Evolutionary conservation across 192 early-diverging fungal species (phyloP), one percentile per base, ranked within the genome.

Genomic region (Physocladia obscura): DNA sequence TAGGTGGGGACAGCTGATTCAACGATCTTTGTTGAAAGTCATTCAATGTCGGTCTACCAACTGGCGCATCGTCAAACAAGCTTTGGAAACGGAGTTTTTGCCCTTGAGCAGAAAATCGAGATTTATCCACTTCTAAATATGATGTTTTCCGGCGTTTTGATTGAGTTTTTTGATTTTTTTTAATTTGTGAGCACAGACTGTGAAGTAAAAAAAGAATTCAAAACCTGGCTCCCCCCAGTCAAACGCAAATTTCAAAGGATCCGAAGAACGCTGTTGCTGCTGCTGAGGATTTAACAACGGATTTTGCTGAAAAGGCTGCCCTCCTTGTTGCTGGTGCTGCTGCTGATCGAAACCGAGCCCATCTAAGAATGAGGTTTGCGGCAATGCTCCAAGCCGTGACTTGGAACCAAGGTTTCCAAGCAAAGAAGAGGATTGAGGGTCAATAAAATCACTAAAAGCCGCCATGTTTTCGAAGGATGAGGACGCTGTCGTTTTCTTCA

Each of bases 1-100:
- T 68, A 26, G 54, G 65, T 19, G 65, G 65, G 26, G 65, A 57
- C 15, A 57, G 50, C n/a, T 68, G 65, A 44, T 62, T 62, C 38
- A 62, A 5, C 29, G 40, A 40, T 3, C 54, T 3, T 68, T 68
- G 65, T n/a, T n/a, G n/a, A n/a, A n/a, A n/a, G n/a, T n/a, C n/a
- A n/a, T n/a, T n/a, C n/a, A 57, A 57, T 36, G 40, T 36, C 50
- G 59, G 59, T 6, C 11, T 8, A 44, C n/a, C n/a, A 13, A 13
- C n/a, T 44, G 40, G 8, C n/a, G 40, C 15, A 15, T 15, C 52
- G 15, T 55, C 2, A 26, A 55, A 55, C 13, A 19, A 55, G 19
- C 19, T 27, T 27, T 55, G n/a, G n/a, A 27, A 55, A 21, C 52
- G 11, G 11, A 44, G n/a, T n/a, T 44, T 44, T n/a, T 44, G 40